Conservation (phyloP, 1,139 yeast genomes). For the Protomyces inundatus region DNA sequence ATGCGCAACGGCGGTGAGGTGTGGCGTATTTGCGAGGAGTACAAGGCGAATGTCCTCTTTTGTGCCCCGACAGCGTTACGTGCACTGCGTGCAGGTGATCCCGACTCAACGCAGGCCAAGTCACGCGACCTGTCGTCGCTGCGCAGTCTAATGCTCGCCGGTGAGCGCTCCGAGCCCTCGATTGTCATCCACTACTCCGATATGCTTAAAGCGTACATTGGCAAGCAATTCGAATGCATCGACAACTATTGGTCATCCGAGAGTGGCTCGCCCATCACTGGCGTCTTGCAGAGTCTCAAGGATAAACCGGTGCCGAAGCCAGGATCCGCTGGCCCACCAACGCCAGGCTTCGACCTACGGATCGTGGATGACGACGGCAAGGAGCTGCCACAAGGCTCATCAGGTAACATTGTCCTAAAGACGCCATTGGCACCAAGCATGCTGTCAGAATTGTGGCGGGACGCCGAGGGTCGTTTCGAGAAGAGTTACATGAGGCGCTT, state of each 20-base stretch:
- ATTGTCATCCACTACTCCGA: slow-evolving; percentile 16
- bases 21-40: slow-evolving; percentile 22
- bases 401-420: slow-evolving; percentile 21
- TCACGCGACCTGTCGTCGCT: neutral
- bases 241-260: slow-evolving; percentile 24
- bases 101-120: slow-evolving; percentile 12
- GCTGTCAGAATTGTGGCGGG: slow-evolving; percentile 17
- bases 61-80: slow-evolving; percentile 24
- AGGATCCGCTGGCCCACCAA: slow-evolving; percentile 27
- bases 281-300: slow-evolving; percentile 10
- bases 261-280: slow-evolving; percentile 20
- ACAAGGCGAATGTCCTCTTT: slow-evolving; percentile 18
- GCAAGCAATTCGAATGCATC: slow-evolving; percentile 8
- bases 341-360: slow-evolving; percentile 19
- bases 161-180: slow-evolving; percentile 23
- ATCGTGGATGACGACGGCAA: slow-evolving; percentile 21
- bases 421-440: slow-evolving; percentile 20
- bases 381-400: slow-evolving; percentile 1
- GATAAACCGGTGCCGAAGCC: slow-evolving; percentile 25
- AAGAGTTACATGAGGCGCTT: slow-evolving; percentile 17
- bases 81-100: slow-evolving; percentile 14
- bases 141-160: slow-evolving; percentile 15
- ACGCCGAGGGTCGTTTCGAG: slow-evolving; percentile 6
- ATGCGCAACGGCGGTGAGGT: slow-evolving; percentile 18
- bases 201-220: slow-evolving; percentile 3